Conservation (phyloP, 1,139 yeast species). For the Nakaseomyces uthaithaninus region DNA sequence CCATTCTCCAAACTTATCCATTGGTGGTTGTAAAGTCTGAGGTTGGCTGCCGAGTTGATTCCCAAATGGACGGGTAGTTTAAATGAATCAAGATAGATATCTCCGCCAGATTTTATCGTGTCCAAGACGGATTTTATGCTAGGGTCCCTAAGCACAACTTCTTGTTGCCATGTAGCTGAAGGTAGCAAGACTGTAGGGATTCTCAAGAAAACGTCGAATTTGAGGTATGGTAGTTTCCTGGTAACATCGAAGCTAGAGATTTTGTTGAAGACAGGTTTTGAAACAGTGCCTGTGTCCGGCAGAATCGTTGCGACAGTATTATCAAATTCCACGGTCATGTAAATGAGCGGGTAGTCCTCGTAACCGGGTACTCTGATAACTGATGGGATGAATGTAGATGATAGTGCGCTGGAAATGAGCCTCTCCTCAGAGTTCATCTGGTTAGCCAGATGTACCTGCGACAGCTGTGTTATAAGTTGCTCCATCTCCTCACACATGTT, state of each 20-base stretch:
- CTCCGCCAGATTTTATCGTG: constrained; percentile 34
- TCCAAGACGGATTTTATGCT: constrained; percentile 31
- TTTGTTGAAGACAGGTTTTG: constrained; percentile 68
- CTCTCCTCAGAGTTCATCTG: constrained; percentile 27
- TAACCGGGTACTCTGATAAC: constrained; percentile 52
- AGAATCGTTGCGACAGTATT: constrained; percentile 78
- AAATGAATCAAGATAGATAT: constrained; percentile 35
- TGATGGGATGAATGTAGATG: constrained; percentile 49
- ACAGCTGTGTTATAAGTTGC: constrained; percentile 24
- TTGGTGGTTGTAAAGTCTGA: constrained; percentile 42
- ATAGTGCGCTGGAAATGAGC: constrained; percentile 27
- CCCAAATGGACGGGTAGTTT: constrained; percentile 34
- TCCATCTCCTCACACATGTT: constrained; percentile 18
- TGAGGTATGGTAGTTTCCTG: constrained; percentile 46
- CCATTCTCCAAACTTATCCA: constrained; percentile 36
- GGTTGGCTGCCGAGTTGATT: constrained; percentile 34
- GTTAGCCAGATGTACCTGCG: constrained; percentile 21
- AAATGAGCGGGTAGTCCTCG: constrained; percentile 46
- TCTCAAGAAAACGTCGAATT: constrained; percentile 66
- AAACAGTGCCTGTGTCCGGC: constrained; percentile 63
- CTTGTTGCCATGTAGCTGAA: constrained; percentile 35
- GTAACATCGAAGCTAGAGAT: constrained; percentile 90
- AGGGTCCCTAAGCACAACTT: constrained; percentile 23
- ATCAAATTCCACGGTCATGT: constrained; percentile 68
- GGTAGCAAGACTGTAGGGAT: constrained; percentile 62